Evolutionary conservation across 2,329 filamentous ascomycete species (phyloP).

Genomic region (Paecilomyces sp.): DNA sequence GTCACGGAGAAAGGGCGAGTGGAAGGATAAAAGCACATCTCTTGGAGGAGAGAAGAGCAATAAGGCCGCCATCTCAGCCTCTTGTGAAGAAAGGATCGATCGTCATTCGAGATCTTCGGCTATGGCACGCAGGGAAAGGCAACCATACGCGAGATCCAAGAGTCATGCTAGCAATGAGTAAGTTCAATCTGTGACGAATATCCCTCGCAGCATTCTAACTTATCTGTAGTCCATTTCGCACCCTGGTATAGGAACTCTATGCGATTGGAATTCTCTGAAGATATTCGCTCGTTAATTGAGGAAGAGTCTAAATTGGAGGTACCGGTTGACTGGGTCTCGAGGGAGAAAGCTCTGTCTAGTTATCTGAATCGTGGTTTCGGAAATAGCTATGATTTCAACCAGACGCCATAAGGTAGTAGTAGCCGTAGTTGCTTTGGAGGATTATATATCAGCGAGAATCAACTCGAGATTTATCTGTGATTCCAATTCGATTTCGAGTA

Average conservation of each 20-base stretch:
- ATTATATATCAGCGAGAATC: background rate
- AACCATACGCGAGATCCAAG: conserved; percentile 45
- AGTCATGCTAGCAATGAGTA: conserved; percentile 52
- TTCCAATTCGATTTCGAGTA: background rate
- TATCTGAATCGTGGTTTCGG: conserved; percentile 54
- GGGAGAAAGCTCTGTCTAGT: conserved; percentile 33
- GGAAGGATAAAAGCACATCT: conserved; percentile 37
- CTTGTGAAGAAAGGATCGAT: conserved; percentile 48
- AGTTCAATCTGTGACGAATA: background rate
- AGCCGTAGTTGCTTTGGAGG: background rate
- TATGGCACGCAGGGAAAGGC: conserved; percentile 60
- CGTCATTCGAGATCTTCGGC: conserved; percentile 51
- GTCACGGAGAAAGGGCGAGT: conserved; percentile 47
- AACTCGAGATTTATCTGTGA: background rate
- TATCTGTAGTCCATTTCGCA: conserved; percentile 44
- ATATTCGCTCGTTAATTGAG: conserved; percentile 42
- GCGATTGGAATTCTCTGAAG: conserved; percentile 47
- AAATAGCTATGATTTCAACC: conserved; percentile 57
- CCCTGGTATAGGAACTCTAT: conserved; percentile 54
- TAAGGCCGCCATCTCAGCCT: conserved; percentile 44
- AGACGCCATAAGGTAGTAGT: conserved; percentile 18
- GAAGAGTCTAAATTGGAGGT: conserved; percentile 40
- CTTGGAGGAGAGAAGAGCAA: conserved; percentile 30
- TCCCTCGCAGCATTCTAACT: background rate
- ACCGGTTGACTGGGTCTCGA: conserved; percentile 43